Evolutionary conservation across 2,329 filamentous ascomycete genomes (phyloP).

Genomic region (Cladophialophora carrionii): DNA sequence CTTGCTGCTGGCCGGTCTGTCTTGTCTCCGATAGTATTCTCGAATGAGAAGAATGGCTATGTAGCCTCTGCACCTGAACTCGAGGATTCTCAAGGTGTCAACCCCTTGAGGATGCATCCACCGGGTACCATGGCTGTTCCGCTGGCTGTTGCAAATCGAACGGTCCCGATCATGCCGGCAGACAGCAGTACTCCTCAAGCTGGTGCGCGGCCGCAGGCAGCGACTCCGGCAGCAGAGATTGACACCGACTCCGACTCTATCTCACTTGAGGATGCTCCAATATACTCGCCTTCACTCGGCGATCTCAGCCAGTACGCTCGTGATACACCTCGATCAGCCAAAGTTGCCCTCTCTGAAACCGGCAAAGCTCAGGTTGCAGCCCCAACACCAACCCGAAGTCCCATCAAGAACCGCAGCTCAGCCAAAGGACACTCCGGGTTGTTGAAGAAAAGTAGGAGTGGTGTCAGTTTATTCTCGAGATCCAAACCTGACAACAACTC

Average conservation of each 20-base stretch:
- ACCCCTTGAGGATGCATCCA: conserved; percentile 36
- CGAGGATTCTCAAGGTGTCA: conserved; percentile 22
- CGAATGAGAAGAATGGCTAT: conserved; percentile 26
- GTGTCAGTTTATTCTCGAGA: conserved; percentile 27
- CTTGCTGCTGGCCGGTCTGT: conserved; percentile 2
- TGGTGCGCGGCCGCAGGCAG: conserved; percentile 4
- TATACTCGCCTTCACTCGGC: conserved; percentile 37
- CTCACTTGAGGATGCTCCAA: conserved; percentile 34
- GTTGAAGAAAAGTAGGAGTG: conserved; percentile 34
- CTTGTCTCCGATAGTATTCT: conserved; percentile 28
- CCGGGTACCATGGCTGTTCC: conserved; percentile 28
- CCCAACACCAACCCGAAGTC: conserved; percentile 26
- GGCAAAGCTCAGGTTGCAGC: conserved; percentile 1
- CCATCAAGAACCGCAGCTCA: conserved; percentile 9
- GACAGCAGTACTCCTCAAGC: background rate
- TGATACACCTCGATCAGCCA: conserved; percentile 27
- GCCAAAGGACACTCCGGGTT: conserved; percentile 2
- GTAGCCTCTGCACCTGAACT: conserved; percentile 22
- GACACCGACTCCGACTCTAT: conserved; percentile 28
- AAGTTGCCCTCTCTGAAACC: background rate
- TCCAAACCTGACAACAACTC: conserved; percentile 17
- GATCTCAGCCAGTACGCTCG: conserved; percentile 36
- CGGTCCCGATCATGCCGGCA: background rate
- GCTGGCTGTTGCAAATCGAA: conserved; percentile 7
- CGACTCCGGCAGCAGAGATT: conserved; percentile 9